phyloP scores from a whole-genome alignment of 2,329 filamentous ascomycete genomes.

The Pseudocercospora fuligena region DNA sequence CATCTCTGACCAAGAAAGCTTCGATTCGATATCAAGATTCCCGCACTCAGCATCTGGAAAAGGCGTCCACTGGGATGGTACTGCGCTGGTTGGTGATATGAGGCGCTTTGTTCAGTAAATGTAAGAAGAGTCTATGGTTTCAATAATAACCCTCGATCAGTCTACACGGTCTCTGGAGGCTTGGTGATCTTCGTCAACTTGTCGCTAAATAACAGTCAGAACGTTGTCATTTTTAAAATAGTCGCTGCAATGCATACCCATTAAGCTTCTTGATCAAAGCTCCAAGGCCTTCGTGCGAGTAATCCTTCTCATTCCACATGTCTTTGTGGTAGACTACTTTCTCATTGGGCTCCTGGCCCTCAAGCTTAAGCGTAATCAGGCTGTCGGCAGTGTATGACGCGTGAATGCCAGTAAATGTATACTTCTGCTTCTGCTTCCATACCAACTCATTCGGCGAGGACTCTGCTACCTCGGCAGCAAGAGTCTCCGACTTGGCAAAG shows the following conservation, averaged over 20 bases:
- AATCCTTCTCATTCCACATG: constrained; percentile 57
- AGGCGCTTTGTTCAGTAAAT: background rate
- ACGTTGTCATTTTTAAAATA: background rate
- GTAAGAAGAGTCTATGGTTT: background rate
- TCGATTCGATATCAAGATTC: background rate
- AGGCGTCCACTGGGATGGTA: background rate
- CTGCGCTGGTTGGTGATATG: background rate
- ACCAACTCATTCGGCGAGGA: constrained; percentile 11
- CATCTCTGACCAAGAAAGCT: background rate
- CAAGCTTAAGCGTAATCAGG: constrained; percentile 47
- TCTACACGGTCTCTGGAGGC: constrained; percentile 10
- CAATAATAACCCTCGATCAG: no score
- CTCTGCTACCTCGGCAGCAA: constrained; percentile 23
- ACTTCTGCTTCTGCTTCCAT: constrained; percentile 10
- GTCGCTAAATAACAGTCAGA: constrained; percentile 3
- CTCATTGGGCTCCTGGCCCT: constrained; percentile 34
- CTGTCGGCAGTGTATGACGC: constrained; percentile 52
- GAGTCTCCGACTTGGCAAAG: constrained; percentile 24
- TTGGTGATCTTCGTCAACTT: constrained; percentile 12
- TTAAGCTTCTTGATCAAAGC: constrained; percentile 57
- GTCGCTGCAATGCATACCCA: constrained; percentile 36
- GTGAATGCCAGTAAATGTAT: constrained; percentile 29
- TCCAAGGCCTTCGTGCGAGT: constrained; percentile 52
- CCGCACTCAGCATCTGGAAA: background rate
- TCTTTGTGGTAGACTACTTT: constrained; percentile 57